phyloP scores from a whole-genome alignment of 2,329 filamentous ascomycete genomes.

The Geosmithia morbida region DNA sequence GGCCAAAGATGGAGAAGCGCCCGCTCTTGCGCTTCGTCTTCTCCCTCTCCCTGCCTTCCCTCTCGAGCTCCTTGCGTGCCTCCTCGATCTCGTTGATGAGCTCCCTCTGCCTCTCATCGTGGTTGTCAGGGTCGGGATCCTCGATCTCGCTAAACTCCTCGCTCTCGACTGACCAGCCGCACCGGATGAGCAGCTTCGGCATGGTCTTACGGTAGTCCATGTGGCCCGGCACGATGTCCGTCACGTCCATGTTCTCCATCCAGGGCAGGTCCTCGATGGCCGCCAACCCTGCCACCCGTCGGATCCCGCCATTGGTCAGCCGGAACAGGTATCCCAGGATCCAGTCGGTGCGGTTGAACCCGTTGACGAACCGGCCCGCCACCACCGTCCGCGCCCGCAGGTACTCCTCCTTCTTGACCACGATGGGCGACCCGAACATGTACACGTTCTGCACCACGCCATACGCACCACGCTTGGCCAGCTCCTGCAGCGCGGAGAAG shows the following conservation, averaged over 20 bases:
- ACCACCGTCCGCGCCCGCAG: slow-evolving; percentile 69
- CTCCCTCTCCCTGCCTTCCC: slow-evolving; percentile 54
- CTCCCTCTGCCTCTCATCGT: slow-evolving; percentile 74
- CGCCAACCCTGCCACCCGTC: slow-evolving; percentile 72
- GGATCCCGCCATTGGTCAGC: slow-evolving; percentile 82
- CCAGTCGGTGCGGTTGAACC: slow-evolving; percentile 92
- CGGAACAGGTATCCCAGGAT: slow-evolving; percentile 94
- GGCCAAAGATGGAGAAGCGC: slow-evolving; percentile 63
- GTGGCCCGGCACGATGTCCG: slow-evolving; percentile 68
- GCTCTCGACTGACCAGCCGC: slow-evolving; percentile 81
- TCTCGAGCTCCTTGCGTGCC: slow-evolving; percentile 73
- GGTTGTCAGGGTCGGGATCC: slow-evolving; percentile 91
- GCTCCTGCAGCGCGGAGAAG: slow-evolving; percentile 77
- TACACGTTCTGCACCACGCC: slow-evolving; percentile 92
- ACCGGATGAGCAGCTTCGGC: slow-evolving; percentile 72
- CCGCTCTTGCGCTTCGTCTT: slow-evolving; percentile 1
- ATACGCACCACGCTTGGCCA: slow-evolving; percentile 68
- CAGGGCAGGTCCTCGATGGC: slow-evolving; percentile 62
- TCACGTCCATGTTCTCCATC: slow-evolving; percentile 82
- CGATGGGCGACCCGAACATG: slow-evolving; percentile 81
- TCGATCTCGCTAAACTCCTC: slow-evolving; percentile 96
- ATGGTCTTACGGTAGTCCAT: slow-evolving; percentile 95
- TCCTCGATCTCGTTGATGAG: slow-evolving; percentile 95
- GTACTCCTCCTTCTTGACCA: slow-evolving; percentile 86
- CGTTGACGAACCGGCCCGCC: slow-evolving; percentile 86